Base-by-base conservation (phyloP, 345 rosid species). In the Anacardium occidentale region DNA sequence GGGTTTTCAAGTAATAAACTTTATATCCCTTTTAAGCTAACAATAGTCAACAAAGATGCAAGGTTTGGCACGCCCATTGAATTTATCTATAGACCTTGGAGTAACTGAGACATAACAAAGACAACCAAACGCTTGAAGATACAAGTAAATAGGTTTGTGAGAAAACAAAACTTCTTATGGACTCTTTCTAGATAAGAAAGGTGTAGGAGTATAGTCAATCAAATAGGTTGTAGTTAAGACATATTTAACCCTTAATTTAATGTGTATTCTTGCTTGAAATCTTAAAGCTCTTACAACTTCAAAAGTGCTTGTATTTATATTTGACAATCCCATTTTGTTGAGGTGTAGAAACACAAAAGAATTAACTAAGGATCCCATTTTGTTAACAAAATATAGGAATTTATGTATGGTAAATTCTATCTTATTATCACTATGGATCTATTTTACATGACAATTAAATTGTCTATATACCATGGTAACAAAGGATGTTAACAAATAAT, bases 21-120 rank as follows among this genome's bases (percentile, higher is more conserved):
- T 67, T 67, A 8, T 66, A 66, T 1, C 44, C 70, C 37, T 67
- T 67, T 29, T 62, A 1, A 14, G 26, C 29, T 56, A 14, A 56
- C 26, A 26, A 14, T 20, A 56, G 24, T 14, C 61, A n/a, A 56
- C 1, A 24, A 56, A 56, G 3, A 56, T 20, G 12, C 10, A 56
- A 56, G 29, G 11, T 5, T 12, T 24, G 29, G 29, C 29, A 21
- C 11, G 21, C 20, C 20, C 61, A 15, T 56, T 10, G 24, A 56
- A 56, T 17, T 56, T 56, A 20, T 56, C 10, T 4, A 1, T 20
- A 20, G 61, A 56, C 20, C 14, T 1, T 20, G 61, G 61, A 20
- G 20, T 3, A 26, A 56, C 61, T 5, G 24, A 56, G 7, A 12
- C 2, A 17, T 56, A 20, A 4, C 61, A 56, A n/a, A 56, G 14